Conservation (phyloP, 1,284 basidiomycete genomes). For the Marasmius fiardii region DNA sequence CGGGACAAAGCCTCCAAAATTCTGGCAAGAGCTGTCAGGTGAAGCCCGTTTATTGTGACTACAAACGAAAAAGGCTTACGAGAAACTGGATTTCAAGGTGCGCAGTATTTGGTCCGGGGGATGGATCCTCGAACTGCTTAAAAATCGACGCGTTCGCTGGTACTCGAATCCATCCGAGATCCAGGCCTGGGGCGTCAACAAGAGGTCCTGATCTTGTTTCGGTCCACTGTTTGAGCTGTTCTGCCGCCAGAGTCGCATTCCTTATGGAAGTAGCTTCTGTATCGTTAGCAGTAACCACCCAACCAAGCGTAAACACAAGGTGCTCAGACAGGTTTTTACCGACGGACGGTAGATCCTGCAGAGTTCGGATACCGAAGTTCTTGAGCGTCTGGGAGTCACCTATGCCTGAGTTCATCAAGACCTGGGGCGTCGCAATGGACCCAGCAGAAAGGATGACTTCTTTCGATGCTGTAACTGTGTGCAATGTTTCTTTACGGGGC, state of each 20-base stretch:
- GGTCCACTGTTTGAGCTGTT: constrained; percentile 25
- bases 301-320: constrained; percentile 24
- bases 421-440: constrained; percentile 36
- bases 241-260: constrained; percentile 16
- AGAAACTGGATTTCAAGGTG: constrained; percentile 26
- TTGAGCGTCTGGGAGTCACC: constrained; percentile 23
- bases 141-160: constrained; percentile 23
- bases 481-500: background rate
- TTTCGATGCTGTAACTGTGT: background rate
- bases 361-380: constrained; percentile 20
- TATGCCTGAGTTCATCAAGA: constrained; percentile 46
- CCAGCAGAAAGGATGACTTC: constrained; percentile 20
- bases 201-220: constrained; percentile 22
- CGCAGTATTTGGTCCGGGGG: constrained; percentile 29
- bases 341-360: constrained; percentile 33
- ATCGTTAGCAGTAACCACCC: constrained; percentile 26
- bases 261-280: constrained; percentile 24
- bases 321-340: constrained; percentile 45
- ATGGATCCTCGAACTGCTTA: constrained; percentile 26
- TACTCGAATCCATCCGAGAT: constrained; percentile 30
- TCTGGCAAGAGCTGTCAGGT: too few species aligned
- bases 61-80: constrained; percentile 3
- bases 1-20: background rate
- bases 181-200: constrained; percentile 13
- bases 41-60: background rate